Evolutionary conservation across 176 grass and related monocot species (phyloP).

Genomic region (Carex pumila): DNA sequence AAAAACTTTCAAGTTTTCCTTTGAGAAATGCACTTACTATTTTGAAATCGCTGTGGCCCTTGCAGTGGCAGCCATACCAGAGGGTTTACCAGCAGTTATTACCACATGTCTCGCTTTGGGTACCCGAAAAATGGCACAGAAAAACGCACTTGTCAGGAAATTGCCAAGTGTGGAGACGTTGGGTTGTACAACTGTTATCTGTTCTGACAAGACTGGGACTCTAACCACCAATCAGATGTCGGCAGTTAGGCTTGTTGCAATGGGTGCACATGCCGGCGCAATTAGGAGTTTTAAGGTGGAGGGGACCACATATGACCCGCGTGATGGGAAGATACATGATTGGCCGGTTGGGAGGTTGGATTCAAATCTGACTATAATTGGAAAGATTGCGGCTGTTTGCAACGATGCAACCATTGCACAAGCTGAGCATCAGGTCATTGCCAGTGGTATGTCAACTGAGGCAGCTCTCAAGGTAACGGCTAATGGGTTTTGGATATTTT

Average conservation of each 20-base stretch:
- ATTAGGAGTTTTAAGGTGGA: conserved; percentile 77
- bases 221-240: conserved; percentile 98
- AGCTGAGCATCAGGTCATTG: conserved; percentile 56
- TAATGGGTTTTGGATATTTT: background rate
- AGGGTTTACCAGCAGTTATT: conserved; percentile 85
- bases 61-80: conserved; percentile 79
- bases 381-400: conserved; percentile 80
- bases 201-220: conserved; percentile 90
- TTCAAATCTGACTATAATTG: conserved; percentile 68
- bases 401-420: conserved; percentile 69
- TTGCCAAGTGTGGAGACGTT: conserved; percentile 88
- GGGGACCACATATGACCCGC: conserved; percentile 74
- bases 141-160: conserved; percentile 91
- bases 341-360: conserved; percentile 54
- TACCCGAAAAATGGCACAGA: conserved; percentile 92
- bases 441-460: conserved; percentile 82
- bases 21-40: conserved; percentile 98
- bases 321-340: conserved; percentile 59
- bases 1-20: conserved; percentile 52
- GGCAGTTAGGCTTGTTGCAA: conserved; percentile 48
- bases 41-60: conserved; percentile 96
- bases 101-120: conserved; percentile 88
- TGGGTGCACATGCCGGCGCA: conserved; percentile 22
- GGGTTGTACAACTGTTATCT: conserved; percentile 93
- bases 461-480: conserved; percentile 76